These are phyloP conservation scores for Psilocybe sp. DNA, from an alignment of 768 basidiomycete species.

Conservation along the genomic window DNA sequence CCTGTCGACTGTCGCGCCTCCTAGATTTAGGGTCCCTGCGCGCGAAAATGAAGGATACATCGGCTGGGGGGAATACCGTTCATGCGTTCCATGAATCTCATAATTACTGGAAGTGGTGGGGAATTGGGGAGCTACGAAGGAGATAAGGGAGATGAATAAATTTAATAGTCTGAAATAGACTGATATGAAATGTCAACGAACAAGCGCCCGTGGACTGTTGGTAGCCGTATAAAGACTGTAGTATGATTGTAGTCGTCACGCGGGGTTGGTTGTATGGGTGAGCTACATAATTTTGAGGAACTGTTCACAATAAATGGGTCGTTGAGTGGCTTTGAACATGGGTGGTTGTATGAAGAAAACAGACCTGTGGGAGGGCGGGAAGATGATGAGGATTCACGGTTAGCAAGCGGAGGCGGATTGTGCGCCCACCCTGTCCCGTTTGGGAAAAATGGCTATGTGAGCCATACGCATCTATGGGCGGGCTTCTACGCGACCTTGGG, in stretches of 20 bases:
- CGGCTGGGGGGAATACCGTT: constrained; percentile 50
- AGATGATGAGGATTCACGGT: constrained; percentile 71
- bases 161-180: constrained; percentile 13
- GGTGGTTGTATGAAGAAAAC: constrained; percentile 61
- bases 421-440: constrained; percentile 86
- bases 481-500: constrained; percentile 65
- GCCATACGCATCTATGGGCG: constrained; percentile 59
- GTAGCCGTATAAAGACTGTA: constrained; percentile 40
- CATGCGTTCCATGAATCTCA: constrained; percentile 53
- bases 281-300: constrained; percentile 49
- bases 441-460: constrained; percentile 53
- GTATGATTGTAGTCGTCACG: constrained; percentile 59
- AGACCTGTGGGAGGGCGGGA: constrained; percentile 82
- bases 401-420: constrained; percentile 82
- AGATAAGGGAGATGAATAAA: constrained; percentile 33
- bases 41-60: constrained; percentile 48
- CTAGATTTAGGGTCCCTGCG: constrained; percentile 44
- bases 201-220: constrained; percentile 34
- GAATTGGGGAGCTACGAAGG: constrained; percentile 42
- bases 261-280: constrained; percentile 63
- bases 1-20: constrained; percentile 49
- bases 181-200: constrained; percentile 25
- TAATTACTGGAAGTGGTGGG: constrained; percentile 47
- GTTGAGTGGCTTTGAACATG: constrained; percentile 53
- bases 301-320: constrained; percentile 51